phyloP scores from a whole-genome alignment of 2,329 filamentous ascomycete species.

The Xylariaceae sp. region DNA sequence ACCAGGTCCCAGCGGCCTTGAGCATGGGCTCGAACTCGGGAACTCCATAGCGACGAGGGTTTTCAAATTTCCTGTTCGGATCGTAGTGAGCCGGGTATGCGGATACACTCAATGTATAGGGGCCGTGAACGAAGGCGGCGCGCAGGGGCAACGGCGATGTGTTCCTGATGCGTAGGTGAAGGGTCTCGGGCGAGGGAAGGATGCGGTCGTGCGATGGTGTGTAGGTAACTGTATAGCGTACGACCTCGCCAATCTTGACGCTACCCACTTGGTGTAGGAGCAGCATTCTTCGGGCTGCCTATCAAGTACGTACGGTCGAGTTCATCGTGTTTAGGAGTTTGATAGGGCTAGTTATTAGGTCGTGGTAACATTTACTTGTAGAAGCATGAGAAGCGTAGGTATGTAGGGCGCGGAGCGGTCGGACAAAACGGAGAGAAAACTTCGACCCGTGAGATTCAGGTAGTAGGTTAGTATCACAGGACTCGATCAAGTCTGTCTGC shows the following conservation, averaged over 20 bases:
- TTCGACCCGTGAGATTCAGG: no score
- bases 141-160: conserved; percentile 84
- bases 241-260: conserved; percentile 90
- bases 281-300: conserved; percentile 56
- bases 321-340: conserved; percentile 9
- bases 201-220: conserved; percentile 85
- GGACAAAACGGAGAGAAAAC: no score
- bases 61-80: conserved; percentile 71
- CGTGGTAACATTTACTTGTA: neutral
- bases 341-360: neutral
- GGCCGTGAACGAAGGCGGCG: conserved; percentile 92
- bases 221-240: conserved; percentile 89
- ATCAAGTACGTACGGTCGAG: conserved; percentile 1
- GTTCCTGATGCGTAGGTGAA: conserved; percentile 87
- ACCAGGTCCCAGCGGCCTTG: conserved; percentile 87
- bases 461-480: no score
- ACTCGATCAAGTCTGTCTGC: no score
- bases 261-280: conserved; percentile 85
- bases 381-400: no score
- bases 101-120: conserved; percentile 83
- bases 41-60: conserved; percentile 64
- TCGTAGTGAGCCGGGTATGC: conserved; percentile 80
- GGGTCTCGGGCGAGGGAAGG: conserved; percentile 72
- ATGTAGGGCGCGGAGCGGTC: no score
- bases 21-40: conserved; percentile 95